A percentile compares a stretch with the other conserved stretches of the same genome.
Evolutionary conservation across 495 filamentous ascomycete species (phyloP).

Genomic region (Annulohypoxylon bovei): DNA sequence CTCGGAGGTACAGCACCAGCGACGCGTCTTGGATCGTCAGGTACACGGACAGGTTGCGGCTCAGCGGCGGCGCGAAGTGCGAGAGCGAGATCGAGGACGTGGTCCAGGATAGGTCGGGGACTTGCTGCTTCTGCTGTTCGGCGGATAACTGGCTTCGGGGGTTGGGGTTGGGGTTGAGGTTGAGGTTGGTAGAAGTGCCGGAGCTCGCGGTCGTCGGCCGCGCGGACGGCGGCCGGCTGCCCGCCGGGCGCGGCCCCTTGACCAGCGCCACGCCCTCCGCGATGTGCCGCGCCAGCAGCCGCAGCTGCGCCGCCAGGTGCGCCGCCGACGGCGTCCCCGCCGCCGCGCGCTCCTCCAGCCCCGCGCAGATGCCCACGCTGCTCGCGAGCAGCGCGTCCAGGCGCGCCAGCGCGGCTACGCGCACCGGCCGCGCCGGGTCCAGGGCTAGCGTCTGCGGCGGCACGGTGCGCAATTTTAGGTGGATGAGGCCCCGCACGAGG

Average conservation of each 20-base stretch:
- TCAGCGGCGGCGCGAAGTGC: conserved; percentile 55
- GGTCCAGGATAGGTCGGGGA: conserved; percentile 49
- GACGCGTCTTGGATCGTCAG: conserved; percentile 80
- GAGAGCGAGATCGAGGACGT: conserved; percentile 48
- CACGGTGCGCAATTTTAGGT: conserved; percentile 60
- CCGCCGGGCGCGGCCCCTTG: conserved; percentile 54
- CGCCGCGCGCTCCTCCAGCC: conserved; percentile 56
- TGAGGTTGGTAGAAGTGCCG: not conserved
- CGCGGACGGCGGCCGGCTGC: not conserved
- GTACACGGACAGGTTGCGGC: conserved; percentile 72
- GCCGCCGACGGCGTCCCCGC: conserved; percentile 63
- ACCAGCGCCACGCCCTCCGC: conserved; percentile 70
- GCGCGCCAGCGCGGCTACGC: conserved; percentile 72
- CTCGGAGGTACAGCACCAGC: conserved; percentile 80
- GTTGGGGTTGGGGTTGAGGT: not conserved
- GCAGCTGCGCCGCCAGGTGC: conserved; percentile 83
- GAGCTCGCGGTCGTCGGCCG: conserved; percentile 17
- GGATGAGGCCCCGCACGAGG: conserved; percentile 73
- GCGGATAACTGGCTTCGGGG: not conserved
- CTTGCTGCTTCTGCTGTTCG: conserved; percentile 8
- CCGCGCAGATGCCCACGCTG: conserved; percentile 78
- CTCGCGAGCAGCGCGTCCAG: conserved; percentile 79
- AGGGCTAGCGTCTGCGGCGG: conserved; percentile 60
- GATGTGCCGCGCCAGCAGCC: conserved; percentile 78
- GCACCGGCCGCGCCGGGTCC: conserved; percentile 65